Evolutionary conservation across 2,329 filamentous ascomycete genomes (phyloP).

Genomic region (Chrysosporium keratinophilum): DNA sequence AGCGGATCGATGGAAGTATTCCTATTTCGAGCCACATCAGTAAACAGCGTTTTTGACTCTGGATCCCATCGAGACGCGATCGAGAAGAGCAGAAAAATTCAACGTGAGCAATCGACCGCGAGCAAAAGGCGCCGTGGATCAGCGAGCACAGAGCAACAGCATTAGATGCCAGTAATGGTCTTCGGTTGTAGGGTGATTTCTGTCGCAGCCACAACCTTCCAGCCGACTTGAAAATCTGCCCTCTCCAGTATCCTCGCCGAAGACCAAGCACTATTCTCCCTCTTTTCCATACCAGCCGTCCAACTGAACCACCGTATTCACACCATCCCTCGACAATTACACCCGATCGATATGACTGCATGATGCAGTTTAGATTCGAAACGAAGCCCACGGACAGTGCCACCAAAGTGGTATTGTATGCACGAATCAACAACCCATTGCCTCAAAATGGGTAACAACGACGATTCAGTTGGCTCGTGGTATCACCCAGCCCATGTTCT

Average conservation of each 20-base stretch:
- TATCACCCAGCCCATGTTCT: not conserved
- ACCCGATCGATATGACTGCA: no score
- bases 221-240: not conserved
- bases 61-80: conserved; percentile 2
- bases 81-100: conserved; percentile 17
- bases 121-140: conserved; percentile 32
- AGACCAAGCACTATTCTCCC: no score
- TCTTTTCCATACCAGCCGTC: no score
- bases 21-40: conserved; percentile 57
- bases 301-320: no score
- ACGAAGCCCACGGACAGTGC: no score
- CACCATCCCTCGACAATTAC: no score
- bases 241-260: no score
- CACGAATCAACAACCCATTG: no score
- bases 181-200: not conserved
- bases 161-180: conserved; percentile 29
- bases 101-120: conserved; percentile 13
- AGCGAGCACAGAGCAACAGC: conserved; percentile 50
- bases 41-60: conserved; percentile 21
- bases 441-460: no score
- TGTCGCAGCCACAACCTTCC: not conserved
- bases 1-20: conserved; percentile 84
- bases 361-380: no score
- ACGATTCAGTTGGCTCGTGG: no score
- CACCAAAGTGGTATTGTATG: no score